A percentile compares a stretch with the other conserved stretches of the same genome.
Conservation (phyloP, 1,139 yeast genomes). For the Candida sp. region DNA sequence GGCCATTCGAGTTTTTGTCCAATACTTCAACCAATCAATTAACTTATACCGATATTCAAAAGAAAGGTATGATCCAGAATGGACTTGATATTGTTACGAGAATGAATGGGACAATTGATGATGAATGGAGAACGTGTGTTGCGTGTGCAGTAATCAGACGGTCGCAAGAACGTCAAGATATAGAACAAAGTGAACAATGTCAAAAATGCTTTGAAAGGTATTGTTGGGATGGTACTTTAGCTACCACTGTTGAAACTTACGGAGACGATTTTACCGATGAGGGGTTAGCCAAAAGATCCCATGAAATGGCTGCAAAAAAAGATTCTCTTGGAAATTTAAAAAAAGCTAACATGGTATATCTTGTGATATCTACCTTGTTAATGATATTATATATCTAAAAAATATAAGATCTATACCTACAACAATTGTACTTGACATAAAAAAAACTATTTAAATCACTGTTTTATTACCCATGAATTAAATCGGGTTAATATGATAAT, state of each 20-base stretch:
- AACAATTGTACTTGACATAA: no score
- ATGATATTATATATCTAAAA: no score
- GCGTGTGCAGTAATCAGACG: slow-evolving; percentile 40
- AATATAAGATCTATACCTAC: no score
- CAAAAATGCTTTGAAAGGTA: slow-evolving; percentile 33
- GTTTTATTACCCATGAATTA: no score
- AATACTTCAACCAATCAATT: slow-evolving; percentile 33
- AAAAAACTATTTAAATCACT: no score
- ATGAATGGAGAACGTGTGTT: slow-evolving; percentile 35
- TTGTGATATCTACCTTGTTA: no score
- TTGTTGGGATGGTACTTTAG: slow-evolving; percentile 38
- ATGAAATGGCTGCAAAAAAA: neutral
- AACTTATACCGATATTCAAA: slow-evolving; percentile 29
- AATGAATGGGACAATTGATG: slow-evolving; percentile 31
- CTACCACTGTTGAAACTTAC: neutral
- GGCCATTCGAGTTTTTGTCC: slow-evolving; percentile 34
- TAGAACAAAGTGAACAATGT: slow-evolving; percentile 37
- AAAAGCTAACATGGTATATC: no score
- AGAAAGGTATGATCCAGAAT: slow-evolving; percentile 32
- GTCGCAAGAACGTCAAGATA: slow-evolving; percentile 37
- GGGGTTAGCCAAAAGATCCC: neutral
- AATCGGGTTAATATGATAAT: no score
- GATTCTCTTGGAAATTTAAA: neutral
- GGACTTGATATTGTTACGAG: slow-evolving; percentile 32
- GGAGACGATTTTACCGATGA: neutral